A percentile compares a stretch with the other conserved stretches of the same genome.
phyloP scores from a whole-genome alignment of 805 yeast species.

The Suhomyces kilbournensis region DNA sequence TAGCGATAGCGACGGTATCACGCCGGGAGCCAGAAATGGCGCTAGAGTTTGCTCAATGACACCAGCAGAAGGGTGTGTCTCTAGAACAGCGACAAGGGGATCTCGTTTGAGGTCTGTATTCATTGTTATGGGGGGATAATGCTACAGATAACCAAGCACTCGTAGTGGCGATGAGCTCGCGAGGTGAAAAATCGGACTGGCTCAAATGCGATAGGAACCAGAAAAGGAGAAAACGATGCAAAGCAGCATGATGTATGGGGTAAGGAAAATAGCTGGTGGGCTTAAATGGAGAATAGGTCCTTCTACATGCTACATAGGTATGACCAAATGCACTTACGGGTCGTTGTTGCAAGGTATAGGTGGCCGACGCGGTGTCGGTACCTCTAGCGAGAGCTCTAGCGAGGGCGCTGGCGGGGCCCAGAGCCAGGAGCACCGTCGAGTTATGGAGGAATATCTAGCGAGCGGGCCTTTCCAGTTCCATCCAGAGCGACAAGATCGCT shows the following conservation, averaged over 20 bases:
- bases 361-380: neutral
- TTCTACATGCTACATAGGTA: neutral
- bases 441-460: neutral
- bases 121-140: neutral
- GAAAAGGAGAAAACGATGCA: neutral
- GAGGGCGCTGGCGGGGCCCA: neutral
- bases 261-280: neutral
- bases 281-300: neutral
- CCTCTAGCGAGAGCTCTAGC: neutral
- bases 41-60: slow-evolving; percentile 4
- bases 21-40: neutral
- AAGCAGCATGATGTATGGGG: neutral
- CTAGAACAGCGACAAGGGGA: neutral
- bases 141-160: neutral
- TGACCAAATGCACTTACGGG: neutral
- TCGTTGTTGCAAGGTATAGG: neutral
- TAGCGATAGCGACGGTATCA: neutral
- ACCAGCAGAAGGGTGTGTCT: slow-evolving; percentile 8
- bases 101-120: neutral
- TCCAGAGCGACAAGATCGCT: neutral
- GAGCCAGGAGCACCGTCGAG: neutral
- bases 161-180: neutral
- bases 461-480: neutral
- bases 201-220: neutral
- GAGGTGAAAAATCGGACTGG: neutral